Conservation (phyloP, 106 monocot genomes). For the Acorus gramineus region DNA sequence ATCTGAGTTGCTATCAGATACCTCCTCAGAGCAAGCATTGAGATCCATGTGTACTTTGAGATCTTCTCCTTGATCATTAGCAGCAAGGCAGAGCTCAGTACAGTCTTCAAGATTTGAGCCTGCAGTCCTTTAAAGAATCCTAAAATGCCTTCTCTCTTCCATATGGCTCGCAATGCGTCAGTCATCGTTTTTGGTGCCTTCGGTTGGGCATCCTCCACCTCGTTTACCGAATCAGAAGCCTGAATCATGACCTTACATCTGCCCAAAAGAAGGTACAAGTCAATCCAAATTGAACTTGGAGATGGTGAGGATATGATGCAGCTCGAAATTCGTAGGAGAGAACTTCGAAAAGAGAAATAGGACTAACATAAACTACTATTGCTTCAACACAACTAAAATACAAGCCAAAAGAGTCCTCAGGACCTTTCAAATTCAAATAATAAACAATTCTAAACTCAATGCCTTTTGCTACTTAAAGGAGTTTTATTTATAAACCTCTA, state of each 20-base stretch:
- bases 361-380: too few relatives aligned
- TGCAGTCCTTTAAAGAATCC: slow-evolving; percentile 94
- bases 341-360: too few relatives aligned
- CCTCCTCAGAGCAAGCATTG: slow-evolving; percentile 62
- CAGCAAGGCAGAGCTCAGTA: slow-evolving; percentile 82
- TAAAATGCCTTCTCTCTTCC: slow-evolving; percentile 66
- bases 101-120: slow-evolving; percentile 93
- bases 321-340: too few relatives aligned
- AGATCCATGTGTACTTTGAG: slow-evolving; percentile 68
- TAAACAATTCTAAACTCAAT: not conserved
- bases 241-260: slow-evolving; percentile 99
- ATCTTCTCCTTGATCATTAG: slow-evolving; percentile 99
- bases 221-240: slow-evolving; percentile 33
- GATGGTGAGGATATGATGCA: too few relatives aligned
- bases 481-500: not conserved
- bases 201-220: slow-evolving; percentile 6
- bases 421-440: too few relatives aligned
- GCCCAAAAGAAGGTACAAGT: not conserved
- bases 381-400: too few relatives aligned
- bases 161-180: slow-evolving; percentile 45
- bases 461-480: not conserved
- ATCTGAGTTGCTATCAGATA: slow-evolving; percentile 41
- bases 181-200: slow-evolving; percentile 53
- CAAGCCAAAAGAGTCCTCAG: too few relatives aligned
- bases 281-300: too few relatives aligned